These are phyloP conservation scores for Acarospora socialis DNA, from an alignment of 2,329 filamentous ascomycete genomes.

Conservation along the genomic window DNA sequence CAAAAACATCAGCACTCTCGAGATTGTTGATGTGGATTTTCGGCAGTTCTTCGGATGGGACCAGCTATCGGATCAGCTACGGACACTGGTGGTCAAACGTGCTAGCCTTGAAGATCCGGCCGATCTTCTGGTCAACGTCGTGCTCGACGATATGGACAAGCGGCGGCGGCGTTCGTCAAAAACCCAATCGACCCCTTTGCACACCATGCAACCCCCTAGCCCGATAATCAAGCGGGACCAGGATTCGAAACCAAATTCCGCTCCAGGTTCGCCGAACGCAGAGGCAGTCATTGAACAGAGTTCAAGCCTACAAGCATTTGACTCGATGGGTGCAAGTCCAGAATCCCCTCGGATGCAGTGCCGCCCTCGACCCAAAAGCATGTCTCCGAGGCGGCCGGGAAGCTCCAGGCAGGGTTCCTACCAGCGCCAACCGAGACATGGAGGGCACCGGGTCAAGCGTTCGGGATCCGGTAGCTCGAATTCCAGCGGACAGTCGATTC, in stretches of 20 bases:
- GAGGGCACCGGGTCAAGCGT: conserved; percentile 60
- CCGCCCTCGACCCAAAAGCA: conserved; percentile 40
- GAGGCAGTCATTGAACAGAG: conserved; percentile 34
- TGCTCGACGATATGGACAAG: conserved; percentile 92
- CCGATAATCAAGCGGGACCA: conserved; percentile 52
- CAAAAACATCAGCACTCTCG: conserved; percentile 88
- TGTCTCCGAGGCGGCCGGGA: conserved; percentile 63
- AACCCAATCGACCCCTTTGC: conserved; percentile 63
- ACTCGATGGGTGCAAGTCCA: too few relatives aligned
- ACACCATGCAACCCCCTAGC: conserved; percentile 50
- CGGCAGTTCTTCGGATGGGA: conserved; percentile 98
- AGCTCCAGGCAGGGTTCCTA: conserved; percentile 60
- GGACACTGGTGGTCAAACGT: conserved; percentile 76
- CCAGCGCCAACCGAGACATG: conserved; percentile 48
- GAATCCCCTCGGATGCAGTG: conserved; percentile 13
- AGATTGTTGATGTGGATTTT: conserved; percentile 92
- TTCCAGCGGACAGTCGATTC: conserved; percentile 49
- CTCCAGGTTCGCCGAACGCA: conserved; percentile 49
- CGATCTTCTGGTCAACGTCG: conserved; percentile 82
- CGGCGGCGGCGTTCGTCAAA: conserved; percentile 78
- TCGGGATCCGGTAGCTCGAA: conserved; percentile 89
- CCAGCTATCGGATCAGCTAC: conserved; percentile 75
- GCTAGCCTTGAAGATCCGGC: conserved; percentile 78
- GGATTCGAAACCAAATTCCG: conserved; percentile 51
- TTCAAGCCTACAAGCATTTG: too few relatives aligned